phyloP scores from a whole-genome alignment of 2,329 filamentous ascomycete species.

The Epichloe gansuensis region DNA sequence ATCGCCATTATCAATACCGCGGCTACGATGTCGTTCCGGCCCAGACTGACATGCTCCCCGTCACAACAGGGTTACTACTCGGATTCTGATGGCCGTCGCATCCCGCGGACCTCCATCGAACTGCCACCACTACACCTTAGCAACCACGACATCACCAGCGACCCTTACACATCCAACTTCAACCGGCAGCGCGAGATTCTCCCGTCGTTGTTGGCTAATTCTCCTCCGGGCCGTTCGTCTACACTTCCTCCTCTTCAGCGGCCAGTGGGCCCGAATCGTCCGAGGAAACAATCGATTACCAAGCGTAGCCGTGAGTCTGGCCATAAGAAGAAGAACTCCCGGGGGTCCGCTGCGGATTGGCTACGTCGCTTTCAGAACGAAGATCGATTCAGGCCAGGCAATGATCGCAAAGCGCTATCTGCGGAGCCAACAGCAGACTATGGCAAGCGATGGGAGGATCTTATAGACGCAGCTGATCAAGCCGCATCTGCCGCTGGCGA shows the following conservation, averaged over 20 bases:
- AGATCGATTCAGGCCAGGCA: conserved; percentile 50
- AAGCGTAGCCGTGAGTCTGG: conserved; percentile 63
- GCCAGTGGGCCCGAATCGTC: conserved; percentile 54
- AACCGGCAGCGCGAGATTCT: conserved; percentile 54
- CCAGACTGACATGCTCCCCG: conserved; percentile 2
- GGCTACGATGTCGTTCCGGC: background rate
- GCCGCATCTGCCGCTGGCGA: conserved; percentile 80
- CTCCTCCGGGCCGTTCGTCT: conserved; percentile 75
- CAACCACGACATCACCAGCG: conserved; percentile 54
- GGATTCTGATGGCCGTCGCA: conserved; percentile 52
- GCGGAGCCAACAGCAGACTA: conserved; percentile 72
- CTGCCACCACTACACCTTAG: conserved; percentile 53
- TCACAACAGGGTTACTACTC: conserved; percentile 51
- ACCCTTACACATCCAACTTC: conserved; percentile 51
- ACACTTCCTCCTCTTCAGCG: conserved; percentile 76
- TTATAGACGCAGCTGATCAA: conserved; percentile 71
- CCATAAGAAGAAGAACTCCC: conserved; percentile 69
- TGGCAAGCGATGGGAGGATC: conserved; percentile 89
- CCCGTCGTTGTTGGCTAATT: conserved; percentile 68
- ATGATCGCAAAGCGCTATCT: conserved; percentile 72
- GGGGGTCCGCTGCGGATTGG: conserved; percentile 56
- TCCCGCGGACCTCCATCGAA: conserved; percentile 56
- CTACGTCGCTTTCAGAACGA: conserved; percentile 45
- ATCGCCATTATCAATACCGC: conserved; percentile 13
- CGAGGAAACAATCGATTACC: conserved; percentile 75